Percentiles rank a stretch among this genome's conserved stretches.
Conservation (phyloP, 176 grass and related monocot genomes). For the Ensete glaucum region DNA sequence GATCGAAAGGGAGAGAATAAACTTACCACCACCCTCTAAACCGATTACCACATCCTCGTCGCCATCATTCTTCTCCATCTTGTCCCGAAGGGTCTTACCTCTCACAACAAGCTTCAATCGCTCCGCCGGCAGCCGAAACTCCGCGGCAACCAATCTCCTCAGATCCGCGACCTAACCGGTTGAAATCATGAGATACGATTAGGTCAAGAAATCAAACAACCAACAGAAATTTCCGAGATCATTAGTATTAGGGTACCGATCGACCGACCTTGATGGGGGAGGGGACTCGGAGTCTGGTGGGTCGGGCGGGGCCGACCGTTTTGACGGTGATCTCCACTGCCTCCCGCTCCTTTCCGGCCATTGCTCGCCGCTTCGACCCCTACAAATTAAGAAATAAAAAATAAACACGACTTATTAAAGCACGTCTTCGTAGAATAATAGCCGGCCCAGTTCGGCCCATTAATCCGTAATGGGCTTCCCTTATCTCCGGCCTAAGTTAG, state of each 20-base stretch:
- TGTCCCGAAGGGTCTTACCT: constrained; percentile 43
- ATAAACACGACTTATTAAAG: no score
- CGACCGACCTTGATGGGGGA: constrained; percentile 3
- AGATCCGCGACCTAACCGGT: constrained; percentile 47
- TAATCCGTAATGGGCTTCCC: no score
- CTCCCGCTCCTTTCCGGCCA: constrained; percentile 2
- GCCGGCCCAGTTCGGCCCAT: no score
- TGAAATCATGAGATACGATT: no score
- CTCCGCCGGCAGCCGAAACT: constrained; percentile 37
- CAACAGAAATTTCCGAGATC: background rate
- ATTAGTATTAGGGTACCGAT: constrained; percentile 3
- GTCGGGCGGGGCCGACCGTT: constrained; percentile 14
- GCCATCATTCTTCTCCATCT: constrained; percentile 18
- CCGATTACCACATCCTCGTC: constrained; percentile 35
- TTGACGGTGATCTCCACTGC: constrained; percentile 14
- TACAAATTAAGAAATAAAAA: background rate
- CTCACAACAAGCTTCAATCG: constrained; percentile 62
- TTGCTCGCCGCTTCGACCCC: background rate
- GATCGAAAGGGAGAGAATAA: background rate
- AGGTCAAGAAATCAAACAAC: background rate
- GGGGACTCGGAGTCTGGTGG: constrained; percentile 7
- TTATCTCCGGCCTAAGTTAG: no score
- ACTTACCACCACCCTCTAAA: constrained; percentile 38
- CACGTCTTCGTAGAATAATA: no score
- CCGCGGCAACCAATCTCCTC: constrained; percentile 36